Percentiles rank a stretch among this genome's conserved stretches.
These are phyloP conservation scores for Chlorencoelia australis DNA, from an alignment of 2,329 filamentous ascomycete species.

Conservation along the genomic window DNA sequence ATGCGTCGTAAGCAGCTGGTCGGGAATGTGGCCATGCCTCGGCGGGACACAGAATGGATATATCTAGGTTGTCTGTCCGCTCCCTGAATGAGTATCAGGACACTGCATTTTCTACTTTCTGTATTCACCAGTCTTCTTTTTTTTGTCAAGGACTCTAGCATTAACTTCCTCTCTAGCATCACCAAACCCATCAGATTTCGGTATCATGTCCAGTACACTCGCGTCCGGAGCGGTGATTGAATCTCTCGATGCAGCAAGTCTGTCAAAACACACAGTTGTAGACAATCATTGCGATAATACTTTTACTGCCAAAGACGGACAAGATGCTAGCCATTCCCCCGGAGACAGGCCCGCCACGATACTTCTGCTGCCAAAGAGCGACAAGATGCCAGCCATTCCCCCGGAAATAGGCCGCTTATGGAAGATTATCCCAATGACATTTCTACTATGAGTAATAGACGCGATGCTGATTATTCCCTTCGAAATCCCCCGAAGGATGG, in stretches of 20 bases:
- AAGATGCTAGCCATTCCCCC: too few species aligned
- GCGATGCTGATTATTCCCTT: background rate
- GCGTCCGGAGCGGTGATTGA: conserved; percentile 4
- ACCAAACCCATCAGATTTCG: too few species aligned
- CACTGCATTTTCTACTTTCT: conserved; percentile 2
- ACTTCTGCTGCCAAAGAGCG: background rate
- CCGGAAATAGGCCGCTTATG: background rate
- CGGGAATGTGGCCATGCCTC: conserved; percentile 3
- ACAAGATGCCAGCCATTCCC: too few species aligned
- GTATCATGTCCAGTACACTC: conserved; percentile 1
- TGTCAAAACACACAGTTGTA: conserved; percentile 2
- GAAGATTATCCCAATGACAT: background rate
- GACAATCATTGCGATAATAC: background rate
- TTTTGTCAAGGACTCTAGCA: background rate
- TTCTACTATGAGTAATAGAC: background rate
- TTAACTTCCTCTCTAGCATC: conserved; percentile 3
- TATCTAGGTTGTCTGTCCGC: background rate
- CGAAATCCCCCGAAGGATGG: conserved; percentile 1
- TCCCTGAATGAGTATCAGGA: conserved; percentile 2
- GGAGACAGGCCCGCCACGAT: background rate
- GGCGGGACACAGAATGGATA: conserved; percentile 2
- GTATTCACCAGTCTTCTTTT: conserved; percentile 2
- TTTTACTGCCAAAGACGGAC: too few species aligned
- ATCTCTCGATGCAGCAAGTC: conserved; percentile 5
- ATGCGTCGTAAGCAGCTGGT: conserved; percentile 1